Percentiles rank a stretch among this genome's conserved stretches.
Evolutionary conservation across 2,329 filamentous ascomycete species (phyloP).

Genomic region (Calonectria henricotiae): DNA sequence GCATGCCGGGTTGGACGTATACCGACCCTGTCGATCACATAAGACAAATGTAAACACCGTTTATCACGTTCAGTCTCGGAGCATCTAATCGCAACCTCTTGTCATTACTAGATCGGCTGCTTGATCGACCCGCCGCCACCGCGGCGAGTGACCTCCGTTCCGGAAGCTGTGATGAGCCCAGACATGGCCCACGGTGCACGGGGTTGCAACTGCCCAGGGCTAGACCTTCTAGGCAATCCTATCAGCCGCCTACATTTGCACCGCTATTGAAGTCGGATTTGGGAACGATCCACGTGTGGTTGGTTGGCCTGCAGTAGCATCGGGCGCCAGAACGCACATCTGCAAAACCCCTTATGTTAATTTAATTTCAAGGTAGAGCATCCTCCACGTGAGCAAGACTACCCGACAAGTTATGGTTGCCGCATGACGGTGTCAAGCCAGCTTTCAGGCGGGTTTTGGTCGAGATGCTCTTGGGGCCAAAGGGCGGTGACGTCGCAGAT

Average conservation of each 20-base stretch:
- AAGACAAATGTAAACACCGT: background rate
- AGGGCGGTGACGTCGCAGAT: conserved; percentile 15
- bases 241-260: conserved; percentile 4
- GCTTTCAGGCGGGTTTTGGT: background rate
- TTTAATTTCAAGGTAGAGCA: conserved; percentile 39
- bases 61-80: background rate
- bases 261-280: conserved; percentile 17
- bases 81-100: background rate
- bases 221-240: conserved; percentile 1
- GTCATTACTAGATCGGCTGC: conserved; percentile 15
- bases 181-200: conserved; percentile 18
- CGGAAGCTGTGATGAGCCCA: conserved; percentile 13
- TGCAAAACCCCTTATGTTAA: conserved; percentile 49
- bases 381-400: conserved; percentile 19
- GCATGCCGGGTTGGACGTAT: background rate
- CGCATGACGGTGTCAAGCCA: conserved; percentile 17
- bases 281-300: conserved; percentile 31
- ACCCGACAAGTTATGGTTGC: conserved; percentile 2
- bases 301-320: conserved; percentile 43
- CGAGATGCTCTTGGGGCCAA: conserved; percentile 12
- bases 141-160: conserved; percentile 21
- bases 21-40: background rate
- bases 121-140: conserved; percentile 24
- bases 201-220: conserved; percentile 23
- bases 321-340: conserved; percentile 35